These are phyloP conservation scores for Brassica incana DNA, from an alignment of 345 rosid species.

Conservation along the genomic window DNA sequence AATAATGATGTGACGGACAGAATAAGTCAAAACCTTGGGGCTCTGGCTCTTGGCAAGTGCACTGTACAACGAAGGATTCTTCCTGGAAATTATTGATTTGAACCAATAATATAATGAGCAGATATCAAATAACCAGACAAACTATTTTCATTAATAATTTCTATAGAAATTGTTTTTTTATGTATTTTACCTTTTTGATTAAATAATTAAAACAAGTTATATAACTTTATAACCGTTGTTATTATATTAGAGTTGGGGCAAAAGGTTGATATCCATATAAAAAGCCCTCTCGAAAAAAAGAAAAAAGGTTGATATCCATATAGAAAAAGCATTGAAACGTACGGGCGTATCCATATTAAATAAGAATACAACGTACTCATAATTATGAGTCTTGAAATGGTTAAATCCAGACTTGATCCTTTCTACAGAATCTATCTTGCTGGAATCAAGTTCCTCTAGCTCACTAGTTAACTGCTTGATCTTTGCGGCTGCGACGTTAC, in stretches of 20 bases:
- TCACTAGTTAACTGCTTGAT: constrained; percentile 75
- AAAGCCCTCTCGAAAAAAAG: not conserved
- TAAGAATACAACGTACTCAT: constrained; percentile 52
- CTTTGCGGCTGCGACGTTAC: constrained; percentile 68
- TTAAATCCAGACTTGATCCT: constrained; percentile 70
- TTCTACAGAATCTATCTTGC: constrained; percentile 52
- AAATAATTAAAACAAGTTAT: not conserved
- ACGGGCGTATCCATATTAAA: not conserved
- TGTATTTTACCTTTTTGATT: not conserved
- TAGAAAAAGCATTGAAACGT: not conserved
- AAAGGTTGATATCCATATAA: not conserved
- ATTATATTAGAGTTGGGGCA: not conserved
- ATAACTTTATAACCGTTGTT: constrained; percentile 4
- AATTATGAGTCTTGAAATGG: constrained; percentile 76
- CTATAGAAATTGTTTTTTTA: not conserved
- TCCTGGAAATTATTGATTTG: constrained; percentile 49
- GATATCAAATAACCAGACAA: not conserved
- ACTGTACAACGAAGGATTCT: constrained; percentile 63
- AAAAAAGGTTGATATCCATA: not conserved
- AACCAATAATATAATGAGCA: constrained; percentile 25
- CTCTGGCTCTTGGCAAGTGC: constrained; percentile 72
- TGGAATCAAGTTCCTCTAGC: constrained; percentile 51
- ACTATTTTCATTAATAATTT: not conserved
- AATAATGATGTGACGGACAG: not conserved
- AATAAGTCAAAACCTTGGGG: constrained; percentile 66